Conservation (phyloP, 108 stramenopile species). For the Epipyxis sp. region DNA sequence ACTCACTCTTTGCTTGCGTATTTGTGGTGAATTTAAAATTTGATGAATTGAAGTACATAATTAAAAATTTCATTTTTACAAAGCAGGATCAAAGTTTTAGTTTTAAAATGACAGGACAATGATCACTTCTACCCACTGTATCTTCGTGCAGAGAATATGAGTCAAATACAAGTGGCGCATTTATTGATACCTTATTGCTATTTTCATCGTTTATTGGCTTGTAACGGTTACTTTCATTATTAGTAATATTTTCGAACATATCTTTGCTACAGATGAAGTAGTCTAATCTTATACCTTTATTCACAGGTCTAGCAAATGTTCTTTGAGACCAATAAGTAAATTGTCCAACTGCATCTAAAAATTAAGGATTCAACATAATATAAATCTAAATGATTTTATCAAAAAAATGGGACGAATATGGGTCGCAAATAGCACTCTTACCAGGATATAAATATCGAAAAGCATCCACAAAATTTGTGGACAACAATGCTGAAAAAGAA, state of each 20-base stretch:
- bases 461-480: slow-evolving; percentile 69
- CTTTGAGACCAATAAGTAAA: slow-evolving; percentile 83
- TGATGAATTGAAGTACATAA: too few relatives aligned
- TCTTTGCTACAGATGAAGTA: slow-evolving; percentile 74
- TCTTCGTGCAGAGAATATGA: background rate
- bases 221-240: background rate
- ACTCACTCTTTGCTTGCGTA: too few relatives aligned
- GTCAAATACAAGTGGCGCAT: background rate
- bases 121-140: slow-evolving; percentile 15
- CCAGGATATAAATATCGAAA: slow-evolving; percentile 73
- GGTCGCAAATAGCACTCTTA: background rate
- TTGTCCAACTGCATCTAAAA: slow-evolving; percentile 63
- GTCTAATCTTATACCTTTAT: slow-evolving; percentile 83
- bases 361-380: too few relatives aligned
- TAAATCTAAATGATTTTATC: background rate
- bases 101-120: slow-evolving; percentile 17
- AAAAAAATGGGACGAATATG: background rate
- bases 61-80: too few relatives aligned
- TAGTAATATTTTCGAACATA: slow-evolving; percentile 47
- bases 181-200: too few relatives aligned
- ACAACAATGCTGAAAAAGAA: slow-evolving; percentile 70
- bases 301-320: slow-evolving; percentile 72
- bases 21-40: too few relatives aligned
- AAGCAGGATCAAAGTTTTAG: too few relatives aligned
- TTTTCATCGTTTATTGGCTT: background rate